phyloP scores from a whole-genome alignment of 2,329 filamentous ascomycete species.

The Botrytis squamosa region DNA sequence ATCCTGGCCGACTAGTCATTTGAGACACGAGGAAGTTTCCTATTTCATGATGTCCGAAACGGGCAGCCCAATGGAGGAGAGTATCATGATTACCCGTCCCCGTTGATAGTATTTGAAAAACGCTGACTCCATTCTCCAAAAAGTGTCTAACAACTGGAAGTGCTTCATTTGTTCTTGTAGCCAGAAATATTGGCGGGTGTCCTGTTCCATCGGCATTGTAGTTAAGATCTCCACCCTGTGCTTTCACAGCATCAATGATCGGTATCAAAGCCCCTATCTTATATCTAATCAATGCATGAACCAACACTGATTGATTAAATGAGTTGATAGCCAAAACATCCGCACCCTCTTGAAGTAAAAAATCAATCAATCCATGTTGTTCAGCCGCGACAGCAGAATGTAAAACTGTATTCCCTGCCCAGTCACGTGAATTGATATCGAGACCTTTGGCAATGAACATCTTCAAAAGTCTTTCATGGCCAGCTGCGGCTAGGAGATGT shows the following conservation, averaged over 20 bases:
- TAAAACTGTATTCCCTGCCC: slow-evolving; percentile 13
- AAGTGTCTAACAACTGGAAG: slow-evolving; percentile 5
- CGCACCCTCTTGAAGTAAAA: slow-evolving; percentile 3
- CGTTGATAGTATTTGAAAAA: neutral
- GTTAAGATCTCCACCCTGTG: slow-evolving; percentile 14
- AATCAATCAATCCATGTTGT: neutral
- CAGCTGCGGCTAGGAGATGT: slow-evolving; percentile 13
- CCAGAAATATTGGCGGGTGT: slow-evolving; percentile 14
- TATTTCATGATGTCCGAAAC: slow-evolving; percentile 11
- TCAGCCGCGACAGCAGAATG: slow-evolving; percentile 12
- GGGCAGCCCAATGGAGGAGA: slow-evolving; percentile 10
- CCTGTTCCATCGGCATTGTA: neutral
- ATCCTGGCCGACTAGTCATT: slow-evolving; percentile 10
- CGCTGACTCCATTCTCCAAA: neutral
- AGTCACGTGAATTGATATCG: slow-evolving; percentile 18
- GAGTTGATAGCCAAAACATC: slow-evolving; percentile 1
- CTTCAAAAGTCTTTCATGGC: slow-evolving; percentile 9
- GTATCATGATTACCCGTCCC: neutral
- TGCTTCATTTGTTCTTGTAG: neutral
- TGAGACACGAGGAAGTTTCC: slow-evolving; percentile 8
- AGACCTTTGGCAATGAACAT: slow-evolving; percentile 16
- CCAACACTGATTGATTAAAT: slow-evolving; percentile 6
- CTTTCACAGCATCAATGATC: slow-evolving; percentile 6
- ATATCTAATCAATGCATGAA: slow-evolving; percentile 1
- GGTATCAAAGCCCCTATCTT: neutral